phyloP scores from a whole-genome alignment of 331 rosid genomes.

The Ulmus americana region DNA sequence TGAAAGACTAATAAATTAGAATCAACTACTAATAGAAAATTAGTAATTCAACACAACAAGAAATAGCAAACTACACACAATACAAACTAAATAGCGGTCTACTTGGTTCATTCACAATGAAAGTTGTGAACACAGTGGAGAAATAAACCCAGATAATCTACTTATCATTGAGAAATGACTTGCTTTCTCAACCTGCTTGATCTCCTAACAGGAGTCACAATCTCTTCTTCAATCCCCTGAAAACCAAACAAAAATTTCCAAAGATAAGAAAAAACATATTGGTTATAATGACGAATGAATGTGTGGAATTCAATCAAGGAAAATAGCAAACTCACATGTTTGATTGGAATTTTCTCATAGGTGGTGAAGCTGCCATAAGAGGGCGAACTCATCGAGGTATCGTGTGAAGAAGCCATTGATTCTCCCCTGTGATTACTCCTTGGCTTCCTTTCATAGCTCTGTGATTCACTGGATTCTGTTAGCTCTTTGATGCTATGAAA shows the following conservation, averaged over 20 bases:
- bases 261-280: not conserved
- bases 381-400: slow-evolving; percentile 46
- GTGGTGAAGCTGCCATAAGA: slow-evolving; percentile 84
- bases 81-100: not conserved
- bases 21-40: not conserved
- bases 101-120: slow-evolving; percentile 5
- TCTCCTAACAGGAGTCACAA: slow-evolving; percentile 68
- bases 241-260: slow-evolving; percentile 14
- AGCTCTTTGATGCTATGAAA: slow-evolving; percentile 11
- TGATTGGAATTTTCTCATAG: slow-evolving; percentile 50
- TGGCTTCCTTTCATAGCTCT: slow-evolving; percentile 45
- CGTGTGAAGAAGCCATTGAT: slow-evolving; percentile 54
- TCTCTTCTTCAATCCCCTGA: slow-evolving; percentile 47
- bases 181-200: slow-evolving; percentile 57
- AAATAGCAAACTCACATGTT: slow-evolving; percentile 35
- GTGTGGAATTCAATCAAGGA: no score
- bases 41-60: slow-evolving; percentile 6
- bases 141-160: not conserved
- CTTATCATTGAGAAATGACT: slow-evolving; percentile 43
- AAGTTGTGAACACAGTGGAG: slow-evolving; percentile 7
- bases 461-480: slow-evolving; percentile 31
- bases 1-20: not conserved
- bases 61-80: slow-evolving; percentile 4
- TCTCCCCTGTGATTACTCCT: slow-evolving; percentile 55
- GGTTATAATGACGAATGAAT: no score